Evolutionary conservation across 352 stramenopile genomes (phyloP).

Genomic region (Phytophthora macrochlamydospora): DNA sequence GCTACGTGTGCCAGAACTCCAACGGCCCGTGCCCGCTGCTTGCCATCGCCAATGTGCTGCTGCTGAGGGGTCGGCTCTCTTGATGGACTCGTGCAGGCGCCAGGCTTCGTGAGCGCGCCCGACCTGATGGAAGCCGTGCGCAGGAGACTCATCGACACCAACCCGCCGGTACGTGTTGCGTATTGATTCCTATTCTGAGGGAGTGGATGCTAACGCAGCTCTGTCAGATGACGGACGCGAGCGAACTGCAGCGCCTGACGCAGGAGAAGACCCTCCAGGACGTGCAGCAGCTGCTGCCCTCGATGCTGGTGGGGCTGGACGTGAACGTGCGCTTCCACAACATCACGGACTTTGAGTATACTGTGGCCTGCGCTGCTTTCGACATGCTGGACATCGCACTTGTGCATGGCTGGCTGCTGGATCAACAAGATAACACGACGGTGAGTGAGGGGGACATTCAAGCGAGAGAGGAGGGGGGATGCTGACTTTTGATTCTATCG

Average conservation of each 20-base stretch:
- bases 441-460: constrained; percentile 23
- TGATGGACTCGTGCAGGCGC: constrained; percentile 51
- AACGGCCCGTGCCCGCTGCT: constrained; percentile 98
- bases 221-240: constrained; percentile 43
- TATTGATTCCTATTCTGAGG: not conserved
- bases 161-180: constrained; percentile 52
- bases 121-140: constrained; percentile 93
- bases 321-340: constrained; percentile 98
- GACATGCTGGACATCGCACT: constrained; percentile 96
- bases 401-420: constrained; percentile 98
- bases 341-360: constrained; percentile 96
- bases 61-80: constrained; percentile 93
- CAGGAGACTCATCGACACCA: constrained; percentile 84
- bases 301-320: constrained; percentile 96
- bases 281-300: constrained; percentile 92
- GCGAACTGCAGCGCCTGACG: constrained; percentile 67
- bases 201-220: constrained; percentile 10
- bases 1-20: constrained; percentile 97
- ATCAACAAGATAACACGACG: constrained; percentile 89
- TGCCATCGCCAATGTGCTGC: constrained; percentile 95
- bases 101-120: constrained; percentile 84
- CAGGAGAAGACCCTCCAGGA: constrained; percentile 90
- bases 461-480: not conserved
- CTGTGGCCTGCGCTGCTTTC: constrained; percentile 93
- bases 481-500: not conserved